These are phyloP conservation scores for Cladophialophora bantiana DNA, from an alignment of 2,329 filamentous ascomycete species.

Conservation along the genomic window DNA sequence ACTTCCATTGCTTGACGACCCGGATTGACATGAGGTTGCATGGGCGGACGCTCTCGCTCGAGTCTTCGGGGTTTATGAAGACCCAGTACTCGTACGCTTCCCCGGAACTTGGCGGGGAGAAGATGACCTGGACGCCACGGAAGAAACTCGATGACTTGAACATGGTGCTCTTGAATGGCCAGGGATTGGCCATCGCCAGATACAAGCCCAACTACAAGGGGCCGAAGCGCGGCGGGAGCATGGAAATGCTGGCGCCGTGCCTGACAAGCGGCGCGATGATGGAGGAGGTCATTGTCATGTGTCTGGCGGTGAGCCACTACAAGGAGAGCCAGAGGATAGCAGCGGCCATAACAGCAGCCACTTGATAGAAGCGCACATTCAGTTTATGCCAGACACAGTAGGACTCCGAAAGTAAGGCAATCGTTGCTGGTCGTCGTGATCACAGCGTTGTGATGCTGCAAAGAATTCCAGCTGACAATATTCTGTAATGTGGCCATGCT, in stretches of 20 bases:
- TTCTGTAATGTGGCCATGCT: too few species aligned
- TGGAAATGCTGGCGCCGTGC: conserved; percentile 19
- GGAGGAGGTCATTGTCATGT: conserved; percentile 15
- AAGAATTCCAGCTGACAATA: not conserved
- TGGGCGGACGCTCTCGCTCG: conserved; percentile 1
- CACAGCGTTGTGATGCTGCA: not conserved
- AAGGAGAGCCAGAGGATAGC: conserved; percentile 12
- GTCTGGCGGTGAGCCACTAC: conserved; percentile 9
- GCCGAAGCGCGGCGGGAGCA: conserved; percentile 5
- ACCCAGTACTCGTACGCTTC: conserved; percentile 15
- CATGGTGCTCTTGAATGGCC: conserved; percentile 16
- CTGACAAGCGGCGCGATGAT: not conserved
- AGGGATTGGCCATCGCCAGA: conserved; percentile 17
- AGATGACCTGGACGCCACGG: conserved; percentile 15
- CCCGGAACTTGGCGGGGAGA: conserved; percentile 11
- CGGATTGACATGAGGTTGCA: conserved; percentile 12
- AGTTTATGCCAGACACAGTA: not conserved
- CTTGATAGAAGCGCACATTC: not conserved
- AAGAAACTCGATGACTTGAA: conserved; percentile 19
- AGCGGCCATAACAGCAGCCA: not conserved
- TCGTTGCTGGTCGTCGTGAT: not conserved
- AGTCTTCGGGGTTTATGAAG: not conserved
- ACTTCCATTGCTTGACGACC: conserved; percentile 1
- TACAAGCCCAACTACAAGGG: conserved; percentile 22
- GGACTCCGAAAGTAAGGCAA: too few species aligned